A percentile compares a stretch with the other conserved stretches of the same genome.
Evolutionary conservation across 768 basidiomycete species (phyloP).

Genomic region (Cubamyces sp.): DNA sequence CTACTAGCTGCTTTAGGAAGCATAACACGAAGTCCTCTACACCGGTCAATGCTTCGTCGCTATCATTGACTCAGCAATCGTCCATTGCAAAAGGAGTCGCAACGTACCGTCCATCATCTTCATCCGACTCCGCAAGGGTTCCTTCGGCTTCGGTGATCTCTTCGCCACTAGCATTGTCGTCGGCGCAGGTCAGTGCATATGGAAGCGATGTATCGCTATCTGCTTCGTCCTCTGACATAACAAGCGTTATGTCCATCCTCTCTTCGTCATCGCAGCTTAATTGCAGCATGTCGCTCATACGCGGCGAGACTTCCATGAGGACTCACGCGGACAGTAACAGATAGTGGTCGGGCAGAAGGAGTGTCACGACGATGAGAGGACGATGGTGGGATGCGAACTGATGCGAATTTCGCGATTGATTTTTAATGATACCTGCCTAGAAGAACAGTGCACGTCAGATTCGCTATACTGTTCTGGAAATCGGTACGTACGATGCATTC

Average conservation of each 20-base stretch:
- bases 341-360: no score
- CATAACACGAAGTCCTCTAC: slow-evolving; percentile 29
- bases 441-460: no score
- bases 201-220: background rate
- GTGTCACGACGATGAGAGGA: no score
- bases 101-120: background rate
- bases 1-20: slow-evolving; percentile 29
- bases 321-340: no score
- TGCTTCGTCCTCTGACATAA: slow-evolving; percentile 10
- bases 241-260: background rate
- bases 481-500: no score
- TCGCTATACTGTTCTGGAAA: no score
- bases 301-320: background rate
- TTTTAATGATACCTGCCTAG: no score
- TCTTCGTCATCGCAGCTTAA: background rate
- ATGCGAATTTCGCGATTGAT: no score
- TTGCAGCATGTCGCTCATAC: background rate
- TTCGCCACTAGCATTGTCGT: background rate
- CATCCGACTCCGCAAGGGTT: background rate
- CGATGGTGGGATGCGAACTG: no score
- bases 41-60: slow-evolving; percentile 18
- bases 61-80: background rate
- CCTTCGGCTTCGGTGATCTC: background rate
- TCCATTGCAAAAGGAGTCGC: background rate
- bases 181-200: background rate